phyloP scores from a whole-genome alignment of 208 protist genomes.

The Trypanosoma grayi region DNA sequence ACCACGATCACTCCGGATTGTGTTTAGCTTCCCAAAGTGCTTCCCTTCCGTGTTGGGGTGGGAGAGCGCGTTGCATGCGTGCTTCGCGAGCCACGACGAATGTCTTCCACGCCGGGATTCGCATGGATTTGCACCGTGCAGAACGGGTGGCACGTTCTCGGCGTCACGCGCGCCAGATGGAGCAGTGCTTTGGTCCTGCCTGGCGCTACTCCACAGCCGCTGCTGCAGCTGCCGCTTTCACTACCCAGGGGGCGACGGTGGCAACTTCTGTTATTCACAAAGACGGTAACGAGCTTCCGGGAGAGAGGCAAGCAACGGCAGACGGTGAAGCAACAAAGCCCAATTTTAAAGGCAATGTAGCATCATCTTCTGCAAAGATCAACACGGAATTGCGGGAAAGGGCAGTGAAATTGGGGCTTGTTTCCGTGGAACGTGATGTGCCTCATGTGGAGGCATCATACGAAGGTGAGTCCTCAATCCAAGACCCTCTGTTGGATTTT shows the following conservation, averaged over 20 bases:
- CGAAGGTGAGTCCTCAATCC: background rate
- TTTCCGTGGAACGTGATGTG: background rate
- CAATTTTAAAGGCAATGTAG: too few species aligned
- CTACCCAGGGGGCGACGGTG: too few species aligned
- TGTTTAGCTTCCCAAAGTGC: too few species aligned
- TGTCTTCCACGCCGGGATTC: background rate
- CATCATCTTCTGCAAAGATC: too few species aligned
- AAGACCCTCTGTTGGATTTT: constrained; percentile 60
- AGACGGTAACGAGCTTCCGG: too few species aligned
- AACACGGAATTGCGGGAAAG: constrained; percentile 1
- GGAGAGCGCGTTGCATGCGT: background rate
- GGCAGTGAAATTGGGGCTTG: constrained; percentile 15
- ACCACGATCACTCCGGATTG: too few species aligned
- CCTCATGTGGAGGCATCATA: background rate
- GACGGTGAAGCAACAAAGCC: too few species aligned
- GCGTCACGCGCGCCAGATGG: constrained; percentile 42
- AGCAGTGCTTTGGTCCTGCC: constrained; percentile 38
- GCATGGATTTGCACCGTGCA: background rate
- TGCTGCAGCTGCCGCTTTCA: background rate
- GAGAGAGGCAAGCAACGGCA: background rate
- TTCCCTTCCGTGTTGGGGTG: background rate
- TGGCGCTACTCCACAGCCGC: constrained; percentile 41
- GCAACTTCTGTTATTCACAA: too few species aligned
- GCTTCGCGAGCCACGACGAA: background rate
- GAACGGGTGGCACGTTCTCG: constrained; percentile 9